These are phyloP conservation scores for Talaromyces marneffei DNA, from an alignment of 2,329 filamentous ascomycete species.

Conservation along the genomic window DNA sequence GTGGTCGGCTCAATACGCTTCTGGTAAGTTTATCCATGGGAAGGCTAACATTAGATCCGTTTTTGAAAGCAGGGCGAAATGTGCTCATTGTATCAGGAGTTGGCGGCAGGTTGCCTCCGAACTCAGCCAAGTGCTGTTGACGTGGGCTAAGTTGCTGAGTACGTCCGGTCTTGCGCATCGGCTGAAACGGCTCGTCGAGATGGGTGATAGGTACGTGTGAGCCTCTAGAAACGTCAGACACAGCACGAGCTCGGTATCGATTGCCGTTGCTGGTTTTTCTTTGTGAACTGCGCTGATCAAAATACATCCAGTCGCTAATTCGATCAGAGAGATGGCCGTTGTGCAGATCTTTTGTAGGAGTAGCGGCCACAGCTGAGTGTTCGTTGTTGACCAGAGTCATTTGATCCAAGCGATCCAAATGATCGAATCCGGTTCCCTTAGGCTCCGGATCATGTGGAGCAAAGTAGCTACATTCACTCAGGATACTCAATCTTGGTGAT, in stretches of 20 bases:
- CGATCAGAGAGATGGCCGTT: constrained; percentile 15
- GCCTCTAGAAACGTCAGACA: constrained; percentile 20
- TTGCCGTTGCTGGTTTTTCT: constrained; percentile 17
- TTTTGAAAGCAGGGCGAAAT: constrained; percentile 26
- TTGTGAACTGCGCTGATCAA: constrained; percentile 11
- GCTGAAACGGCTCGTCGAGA: constrained; percentile 20
- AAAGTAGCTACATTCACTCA: constrained; percentile 43
- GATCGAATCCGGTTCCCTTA: constrained; percentile 20
- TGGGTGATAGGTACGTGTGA: constrained; percentile 18
- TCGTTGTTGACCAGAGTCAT: not conserved
- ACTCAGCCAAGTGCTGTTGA: constrained; percentile 26
- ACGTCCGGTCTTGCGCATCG: constrained; percentile 18
- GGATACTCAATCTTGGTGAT: constrained; percentile 38
- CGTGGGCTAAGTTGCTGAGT: constrained; percentile 21
- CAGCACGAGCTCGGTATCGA: constrained; percentile 18
- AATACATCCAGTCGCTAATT: constrained; percentile 31
- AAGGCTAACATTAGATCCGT: constrained; percentile 33
- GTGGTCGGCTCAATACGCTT: constrained; percentile 23
- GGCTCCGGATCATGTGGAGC: constrained; percentile 27
- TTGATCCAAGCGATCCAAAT: constrained; percentile 18
- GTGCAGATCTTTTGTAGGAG: not conserved
- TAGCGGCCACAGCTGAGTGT: not conserved
- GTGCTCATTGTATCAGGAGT: constrained; percentile 43
- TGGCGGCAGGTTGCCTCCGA: constrained; percentile 33
- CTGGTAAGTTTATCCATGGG: constrained; percentile 24